Evolutionary conservation across 1,284 basidiomycete species (phyloP), one percentile per base, ranked within the genome.

Genomic region (Xerocomus minutiporus): DNA sequence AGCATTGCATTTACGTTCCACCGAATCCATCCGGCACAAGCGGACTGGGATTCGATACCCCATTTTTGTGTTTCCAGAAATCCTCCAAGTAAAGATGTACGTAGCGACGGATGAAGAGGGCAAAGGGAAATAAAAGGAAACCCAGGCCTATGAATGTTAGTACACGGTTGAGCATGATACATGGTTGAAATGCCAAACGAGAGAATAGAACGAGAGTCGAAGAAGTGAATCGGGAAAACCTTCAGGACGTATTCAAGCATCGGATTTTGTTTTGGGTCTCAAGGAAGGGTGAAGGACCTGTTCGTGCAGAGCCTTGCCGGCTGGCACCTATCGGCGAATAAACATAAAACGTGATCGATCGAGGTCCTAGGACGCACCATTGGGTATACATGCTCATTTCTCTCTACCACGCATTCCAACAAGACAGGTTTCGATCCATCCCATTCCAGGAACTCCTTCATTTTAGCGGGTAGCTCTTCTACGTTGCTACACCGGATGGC

Each of bases 371-470:
- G 31, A 69, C 77, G 53, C 54, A 90, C 90, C 89, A 93, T 93
- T 12, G 91, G 95, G 82, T 93, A 97, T 54, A 97, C 94, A 70
- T 97, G 94, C 75, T 97, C 95, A 61, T 84, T 85, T 64, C 79
- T 81, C 70, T 89, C 86, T 34, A 97, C 91, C 53, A 88, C 53
- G 66, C 93, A 96, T 74, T 99, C 95, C 76, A 99, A 78, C 58
- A 99, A 72, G 43, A 98, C 81, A 2, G 96, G 96, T 72, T 83
- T 88, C 55, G 78, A 79, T 59, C 83, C 87, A 59, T 93, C 89
- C 71, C 96, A 97, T 75, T 96, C 94, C 63, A 99, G 79, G 74
- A 99, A 97, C 79, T 98, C 95, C 77, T 94, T 93, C 94, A 99
- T 98, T 80, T 91, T 96, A 38, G 79, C 83, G 0, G 92, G 91